phyloP scores from a whole-genome alignment of 345 rosid genomes.

The Arabis alpina region DNA sequence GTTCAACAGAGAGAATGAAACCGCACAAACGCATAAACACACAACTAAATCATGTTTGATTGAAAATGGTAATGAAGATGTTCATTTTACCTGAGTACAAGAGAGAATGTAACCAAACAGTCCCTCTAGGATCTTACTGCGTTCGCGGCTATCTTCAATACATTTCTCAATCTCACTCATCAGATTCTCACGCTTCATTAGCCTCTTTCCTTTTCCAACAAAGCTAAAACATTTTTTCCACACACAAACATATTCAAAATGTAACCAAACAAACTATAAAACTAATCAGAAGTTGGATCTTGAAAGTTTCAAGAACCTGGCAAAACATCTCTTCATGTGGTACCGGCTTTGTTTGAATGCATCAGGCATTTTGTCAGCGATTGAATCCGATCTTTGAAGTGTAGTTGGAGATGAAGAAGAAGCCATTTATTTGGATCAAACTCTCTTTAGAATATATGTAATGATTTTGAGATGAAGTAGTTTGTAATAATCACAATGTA shows the following conservation, averaged over 20 bases:
- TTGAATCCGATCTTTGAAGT: conserved; percentile 65
- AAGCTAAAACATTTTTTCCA: conserved; percentile 45
- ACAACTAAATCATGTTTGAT: background rate
- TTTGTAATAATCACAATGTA: conserved; percentile 20
- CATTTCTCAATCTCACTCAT: conserved; percentile 68
- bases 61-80: background rate
- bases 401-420: conserved; percentile 40
- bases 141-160: conserved; percentile 62
- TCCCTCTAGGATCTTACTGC: conserved; percentile 68
- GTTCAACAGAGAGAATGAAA: background rate
- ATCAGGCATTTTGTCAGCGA: conserved; percentile 85
- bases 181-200: conserved; percentile 64
- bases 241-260: conserved; percentile 7
- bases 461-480: conserved; percentile 34
- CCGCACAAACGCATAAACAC: background rate
- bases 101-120: conserved; percentile 78
- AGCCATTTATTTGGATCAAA: conserved; percentile 41
- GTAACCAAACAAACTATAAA: background rate
- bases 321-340: conserved; percentile 79
- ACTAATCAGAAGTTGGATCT: background rate
- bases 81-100: conserved; percentile 56
- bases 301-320: conserved; percentile 50
- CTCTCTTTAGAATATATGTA: conserved; percentile 9
- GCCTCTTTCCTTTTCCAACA: conserved; percentile 62
- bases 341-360: conserved; percentile 78